Conservation (phyloP, 1,139 yeast species). For the Yamadazyma atmosphaerica region DNA sequence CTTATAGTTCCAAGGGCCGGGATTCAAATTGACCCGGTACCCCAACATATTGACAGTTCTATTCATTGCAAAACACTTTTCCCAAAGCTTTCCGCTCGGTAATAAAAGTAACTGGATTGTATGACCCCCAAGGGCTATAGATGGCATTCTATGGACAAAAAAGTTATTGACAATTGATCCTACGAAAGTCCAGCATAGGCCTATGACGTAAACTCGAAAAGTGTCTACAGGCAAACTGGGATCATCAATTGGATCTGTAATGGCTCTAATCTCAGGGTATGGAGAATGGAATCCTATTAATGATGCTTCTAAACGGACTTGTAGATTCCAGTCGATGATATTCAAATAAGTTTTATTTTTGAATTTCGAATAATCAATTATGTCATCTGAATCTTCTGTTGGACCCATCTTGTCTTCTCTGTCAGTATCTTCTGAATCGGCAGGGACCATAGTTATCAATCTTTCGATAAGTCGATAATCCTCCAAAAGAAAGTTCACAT, state of each 20-base stretch:
- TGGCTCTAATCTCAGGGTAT: constrained; percentile 47
- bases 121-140: constrained; percentile 38
- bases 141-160: constrained; percentile 46
- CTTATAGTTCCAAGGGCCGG: constrained; percentile 60
- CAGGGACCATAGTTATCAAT: constrained; percentile 26
- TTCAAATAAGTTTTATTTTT: constrained; percentile 30
- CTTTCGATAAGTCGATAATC: constrained; percentile 38
- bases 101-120: constrained; percentile 43
- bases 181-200: constrained; percentile 42
- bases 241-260: constrained; percentile 48
- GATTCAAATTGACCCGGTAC: constrained; percentile 31
- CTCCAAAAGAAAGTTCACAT: constrained; percentile 44
- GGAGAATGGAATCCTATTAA: constrained; percentile 47
- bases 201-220: constrained; percentile 40
- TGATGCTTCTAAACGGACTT: constrained; percentile 40
- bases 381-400: constrained; percentile 7
- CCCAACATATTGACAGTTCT: constrained; percentile 24
- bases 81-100: constrained; percentile 47
- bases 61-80: constrained; percentile 27
- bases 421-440: constrained; percentile 10
- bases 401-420: neutral
- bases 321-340: constrained; percentile 37
- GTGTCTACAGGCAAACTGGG: constrained; percentile 41
- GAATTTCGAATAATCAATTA: constrained; percentile 12
- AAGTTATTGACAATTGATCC: constrained; percentile 46